These are phyloP conservation scores for Daldinia eschscholtzii DNA, from an alignment of 2,329 filamentous ascomycete genomes.

Conservation along the genomic window DNA sequence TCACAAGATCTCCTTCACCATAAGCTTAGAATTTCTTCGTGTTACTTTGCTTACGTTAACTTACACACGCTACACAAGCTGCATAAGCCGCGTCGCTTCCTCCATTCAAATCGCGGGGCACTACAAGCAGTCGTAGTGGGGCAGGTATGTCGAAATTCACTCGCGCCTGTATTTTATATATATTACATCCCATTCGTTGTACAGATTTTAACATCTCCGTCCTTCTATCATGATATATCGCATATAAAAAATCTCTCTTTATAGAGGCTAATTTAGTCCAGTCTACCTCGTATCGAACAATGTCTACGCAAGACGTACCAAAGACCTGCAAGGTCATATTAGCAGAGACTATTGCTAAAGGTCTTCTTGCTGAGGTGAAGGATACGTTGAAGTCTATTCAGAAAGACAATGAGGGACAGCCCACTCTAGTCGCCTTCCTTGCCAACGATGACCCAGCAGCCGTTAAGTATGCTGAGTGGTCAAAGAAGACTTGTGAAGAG, in stretches of 20 bases:
- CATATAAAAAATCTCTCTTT: background rate
- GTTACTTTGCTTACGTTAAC: conserved; percentile 1
- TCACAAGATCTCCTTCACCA: conserved; percentile 6
- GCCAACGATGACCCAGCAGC: conserved; percentile 93
- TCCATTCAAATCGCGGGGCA: conserved; percentile 41
- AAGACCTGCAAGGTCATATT: conserved; percentile 94
- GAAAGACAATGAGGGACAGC: conserved; percentile 66
- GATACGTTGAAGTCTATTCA: conserved; percentile 79
- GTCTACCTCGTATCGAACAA: conserved; percentile 45
- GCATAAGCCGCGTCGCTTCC: conserved; percentile 24
- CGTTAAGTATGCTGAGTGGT: conserved; percentile 95
- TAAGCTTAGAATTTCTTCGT: conserved; percentile 12
- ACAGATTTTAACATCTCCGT: background rate
- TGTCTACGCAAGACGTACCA: conserved; percentile 61
- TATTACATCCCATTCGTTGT: conserved; percentile 11
- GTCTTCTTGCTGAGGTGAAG: conserved; percentile 81
- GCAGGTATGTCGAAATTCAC: conserved; percentile 40
- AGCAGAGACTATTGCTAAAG: conserved; percentile 87
- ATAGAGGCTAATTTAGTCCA: conserved; percentile 11
- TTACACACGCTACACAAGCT: background rate
- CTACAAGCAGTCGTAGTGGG: conserved; percentile 35
- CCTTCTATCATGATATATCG: background rate
- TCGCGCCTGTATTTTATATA: conserved; percentile 23
- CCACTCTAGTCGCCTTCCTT: conserved; percentile 89
- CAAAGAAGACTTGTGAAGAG: conserved; percentile 93